phyloP scores from a whole-genome alignment of 257 asterid species.

The Rehmannia glutinosa region DNA sequence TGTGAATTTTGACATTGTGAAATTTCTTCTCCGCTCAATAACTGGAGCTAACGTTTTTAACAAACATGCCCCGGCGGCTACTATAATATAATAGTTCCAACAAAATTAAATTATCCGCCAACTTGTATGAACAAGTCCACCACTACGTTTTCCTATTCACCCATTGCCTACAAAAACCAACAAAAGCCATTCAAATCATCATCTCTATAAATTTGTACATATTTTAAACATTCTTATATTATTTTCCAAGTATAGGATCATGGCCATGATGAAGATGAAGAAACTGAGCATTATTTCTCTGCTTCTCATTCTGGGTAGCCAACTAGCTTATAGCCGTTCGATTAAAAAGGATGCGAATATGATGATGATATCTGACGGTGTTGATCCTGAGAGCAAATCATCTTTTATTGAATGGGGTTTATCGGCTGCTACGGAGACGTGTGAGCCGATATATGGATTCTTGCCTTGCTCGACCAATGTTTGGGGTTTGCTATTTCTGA shows the following conservation, averaged over 20 bases:
- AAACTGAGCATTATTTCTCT: slow-evolving; percentile 9
- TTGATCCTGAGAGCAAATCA: not conserved
- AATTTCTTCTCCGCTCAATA: not conserved
- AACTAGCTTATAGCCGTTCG: slow-evolving; percentile 31
- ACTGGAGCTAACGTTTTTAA: not conserved
- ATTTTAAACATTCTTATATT: not conserved
- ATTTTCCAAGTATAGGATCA: not conserved
- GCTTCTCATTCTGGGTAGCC: slow-evolving; percentile 27
- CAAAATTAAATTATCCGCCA: not conserved
- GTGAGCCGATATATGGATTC: slow-evolving; percentile 52
- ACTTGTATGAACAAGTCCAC: slow-evolving; percentile 3
- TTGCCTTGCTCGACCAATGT: slow-evolving; percentile 54
- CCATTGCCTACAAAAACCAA: not conserved
- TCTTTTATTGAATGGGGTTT: slow-evolving; percentile 18
- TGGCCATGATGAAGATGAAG: slow-evolving; percentile 27
- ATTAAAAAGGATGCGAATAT: slow-evolving; percentile 18
- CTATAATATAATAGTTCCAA: not conserved
- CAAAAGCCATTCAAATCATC: not conserved
- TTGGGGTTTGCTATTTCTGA: slow-evolving; percentile 52
- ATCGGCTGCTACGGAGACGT: slow-evolving; percentile 25
- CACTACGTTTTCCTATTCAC: too few species aligned
- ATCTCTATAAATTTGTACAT: not conserved
- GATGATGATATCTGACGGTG: slow-evolving; percentile 24
- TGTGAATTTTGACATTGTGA: not conserved
- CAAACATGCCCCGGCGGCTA: slow-evolving; percentile 1